These are phyloP conservation scores for Pistacia integerrima DNA, from an alignment of 345 rosid species.

Conservation along the genomic window DNA sequence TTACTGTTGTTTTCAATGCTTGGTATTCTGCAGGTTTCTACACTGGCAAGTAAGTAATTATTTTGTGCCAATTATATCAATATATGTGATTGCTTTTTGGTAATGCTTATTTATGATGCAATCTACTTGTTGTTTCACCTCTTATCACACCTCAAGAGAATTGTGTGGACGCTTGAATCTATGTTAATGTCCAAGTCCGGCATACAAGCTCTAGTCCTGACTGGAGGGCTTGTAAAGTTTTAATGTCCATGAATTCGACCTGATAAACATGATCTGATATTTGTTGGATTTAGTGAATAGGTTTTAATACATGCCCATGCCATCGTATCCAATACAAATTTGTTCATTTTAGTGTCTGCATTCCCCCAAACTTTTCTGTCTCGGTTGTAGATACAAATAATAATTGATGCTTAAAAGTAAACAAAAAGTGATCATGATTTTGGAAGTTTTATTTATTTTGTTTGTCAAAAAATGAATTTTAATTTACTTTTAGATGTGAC, in stretches of 20 bases:
- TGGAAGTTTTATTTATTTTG: neutral
- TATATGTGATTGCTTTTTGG: neutral
- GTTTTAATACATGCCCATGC: neutral
- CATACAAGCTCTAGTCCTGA: neutral
- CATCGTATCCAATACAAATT: neutral
- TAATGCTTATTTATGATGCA: neutral
- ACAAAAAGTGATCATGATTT: neutral
- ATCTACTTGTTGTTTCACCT: neutral
- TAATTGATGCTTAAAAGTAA: neutral
- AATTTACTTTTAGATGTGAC: neutral
- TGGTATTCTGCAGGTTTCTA: slow-evolving; percentile 70
- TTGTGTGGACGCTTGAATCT: neutral
- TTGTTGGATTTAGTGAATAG: slow-evolving; percentile 4
- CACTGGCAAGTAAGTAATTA: slow-evolving; percentile 60
- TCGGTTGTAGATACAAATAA: neutral
- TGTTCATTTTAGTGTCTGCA: neutral
- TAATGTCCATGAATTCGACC: neutral
- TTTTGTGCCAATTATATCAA: neutral
- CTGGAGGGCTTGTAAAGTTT: neutral
- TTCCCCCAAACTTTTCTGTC: too few relatives aligned
- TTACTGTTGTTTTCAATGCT: slow-evolving; percentile 52
- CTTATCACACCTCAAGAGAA: neutral
- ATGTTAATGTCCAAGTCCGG: neutral
- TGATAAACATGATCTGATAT: neutral
- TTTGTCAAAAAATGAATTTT: neutral